Conservation (phyloP, 257 asterid genomes). For the Ophiorrhiza pumila region DNA sequence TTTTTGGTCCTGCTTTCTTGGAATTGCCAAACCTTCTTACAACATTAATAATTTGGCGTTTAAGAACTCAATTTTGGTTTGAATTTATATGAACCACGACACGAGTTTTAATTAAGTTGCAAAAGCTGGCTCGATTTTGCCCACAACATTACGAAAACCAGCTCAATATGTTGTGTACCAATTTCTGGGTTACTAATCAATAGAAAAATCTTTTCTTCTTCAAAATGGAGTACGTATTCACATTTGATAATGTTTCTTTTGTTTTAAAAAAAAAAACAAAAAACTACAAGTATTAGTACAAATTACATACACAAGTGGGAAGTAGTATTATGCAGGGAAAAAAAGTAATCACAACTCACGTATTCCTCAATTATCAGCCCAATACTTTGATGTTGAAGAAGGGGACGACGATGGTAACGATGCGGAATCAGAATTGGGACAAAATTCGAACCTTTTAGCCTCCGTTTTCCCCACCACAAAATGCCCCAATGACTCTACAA, state of each 20-base stretch:
- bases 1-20: too few species aligned
- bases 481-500: constrained; percentile 54
- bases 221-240: not conserved
- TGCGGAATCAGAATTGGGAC: constrained; percentile 34
- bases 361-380: not conserved
- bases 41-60: too few species aligned
- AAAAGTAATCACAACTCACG: too few species aligned
- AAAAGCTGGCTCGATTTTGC: too few species aligned
- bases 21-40: too few species aligned
- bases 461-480: constrained; percentile 52
- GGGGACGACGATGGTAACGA: constrained; percentile 36
- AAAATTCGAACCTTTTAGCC: constrained; percentile 32
- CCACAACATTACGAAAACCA: not conserved
- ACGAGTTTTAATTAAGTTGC: too few species aligned
- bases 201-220: not conserved
- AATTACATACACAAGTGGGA: not conserved
- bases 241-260: not conserved
- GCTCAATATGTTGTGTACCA: too few species aligned
- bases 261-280: not conserved
- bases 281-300: not conserved
- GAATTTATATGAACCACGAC: too few species aligned
- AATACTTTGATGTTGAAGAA: constrained; percentile 6
- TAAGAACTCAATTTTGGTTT: too few species aligned
- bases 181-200: not conserved
- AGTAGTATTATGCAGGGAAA: not conserved